Evolutionary conservation across 2,329 filamentous ascomycete genomes (phyloP).

Genomic region (Neofusicoccum sp.): DNA sequence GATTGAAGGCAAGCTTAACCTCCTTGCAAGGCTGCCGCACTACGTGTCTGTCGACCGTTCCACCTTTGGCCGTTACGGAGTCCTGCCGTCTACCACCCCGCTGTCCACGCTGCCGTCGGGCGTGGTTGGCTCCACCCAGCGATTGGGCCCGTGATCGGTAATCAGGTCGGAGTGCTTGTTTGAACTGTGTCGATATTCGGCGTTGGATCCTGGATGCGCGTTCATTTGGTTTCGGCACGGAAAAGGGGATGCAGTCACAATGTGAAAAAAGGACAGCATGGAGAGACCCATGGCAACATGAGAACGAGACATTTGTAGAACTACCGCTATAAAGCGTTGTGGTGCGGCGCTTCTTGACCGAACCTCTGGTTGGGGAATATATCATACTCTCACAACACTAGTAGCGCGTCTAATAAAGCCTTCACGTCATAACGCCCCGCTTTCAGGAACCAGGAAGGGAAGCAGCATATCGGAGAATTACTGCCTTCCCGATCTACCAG

Average conservation of each 20-base stretch:
- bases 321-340: background rate
- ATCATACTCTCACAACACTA: no score
- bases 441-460: no score
- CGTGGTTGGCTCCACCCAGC: background rate
- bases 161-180: background rate
- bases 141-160: constrained; percentile 2
- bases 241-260: background rate
- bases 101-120: background rate
- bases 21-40: constrained; percentile 79
- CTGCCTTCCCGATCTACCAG: no score
- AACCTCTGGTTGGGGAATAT: no score
- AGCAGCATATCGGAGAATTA: no score
- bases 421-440: no score
- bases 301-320: background rate
- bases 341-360: background rate
- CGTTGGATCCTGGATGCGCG: background rate
- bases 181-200: background rate
- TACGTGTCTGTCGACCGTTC: constrained; percentile 96
- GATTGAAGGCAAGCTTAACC: constrained; percentile 83
- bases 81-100: constrained; percentile 58
- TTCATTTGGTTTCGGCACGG: background rate
- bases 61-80: constrained; percentile 88
- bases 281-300: background rate
- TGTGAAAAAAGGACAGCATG: background rate
- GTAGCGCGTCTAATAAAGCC: no score